Base-by-base conservation (phyloP, 495 filamentous ascomycete species). In the Hypoxylon rickii region DNA sequence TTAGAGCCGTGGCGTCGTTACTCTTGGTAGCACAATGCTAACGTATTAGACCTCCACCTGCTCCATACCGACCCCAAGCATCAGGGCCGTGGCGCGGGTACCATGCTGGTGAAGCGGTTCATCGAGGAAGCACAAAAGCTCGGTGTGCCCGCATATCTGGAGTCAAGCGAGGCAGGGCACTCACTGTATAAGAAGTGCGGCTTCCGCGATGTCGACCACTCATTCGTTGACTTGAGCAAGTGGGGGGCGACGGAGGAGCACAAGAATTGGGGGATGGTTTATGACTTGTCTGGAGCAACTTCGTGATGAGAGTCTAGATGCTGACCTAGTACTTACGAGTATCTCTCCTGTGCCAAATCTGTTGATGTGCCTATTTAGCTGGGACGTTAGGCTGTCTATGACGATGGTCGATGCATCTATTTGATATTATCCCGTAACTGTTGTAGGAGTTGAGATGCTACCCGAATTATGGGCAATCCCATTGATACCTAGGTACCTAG, bases 121-220 rank as follows among this genome's bases (percentile, higher is more conserved):
- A 10, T 67, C 7, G 64, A 69, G 31, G 57, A 69, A 11, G 61
- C 66, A 0, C 51, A 32, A 11, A 48, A 37, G 39, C 50, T 56
- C 3, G 51, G 58, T 29, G 10, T 63, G 0, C 53, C 63, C 1
- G 55, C 64, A 1, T 73, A 65, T 37, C 55, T 75, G 5, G 70
- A 72, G 45, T 55, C 71, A 12, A 64, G 66, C 0, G 22, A 43
- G 7, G 47, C 44, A 4, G 63, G 56, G 2, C 62, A 69, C 20
- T 32, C 51, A 7, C 24, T 74, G 7, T 75, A 75, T 16, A 18
- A 47, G 51, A 68, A 53, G 26, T 60, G 46, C 24, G 69, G 67
- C 18, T 71, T 69, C 18, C 53, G 38, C 17, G 69, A 71, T n/a
- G 21, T 71, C 12, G 61, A 65, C 12, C 17, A 10, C 15, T 1